A percentile compares a stretch with the other conserved stretches of the same genome.
Conservation (phyloP, 2,329 filamentous ascomycete genomes). For the Curvularia lunata region DNA sequence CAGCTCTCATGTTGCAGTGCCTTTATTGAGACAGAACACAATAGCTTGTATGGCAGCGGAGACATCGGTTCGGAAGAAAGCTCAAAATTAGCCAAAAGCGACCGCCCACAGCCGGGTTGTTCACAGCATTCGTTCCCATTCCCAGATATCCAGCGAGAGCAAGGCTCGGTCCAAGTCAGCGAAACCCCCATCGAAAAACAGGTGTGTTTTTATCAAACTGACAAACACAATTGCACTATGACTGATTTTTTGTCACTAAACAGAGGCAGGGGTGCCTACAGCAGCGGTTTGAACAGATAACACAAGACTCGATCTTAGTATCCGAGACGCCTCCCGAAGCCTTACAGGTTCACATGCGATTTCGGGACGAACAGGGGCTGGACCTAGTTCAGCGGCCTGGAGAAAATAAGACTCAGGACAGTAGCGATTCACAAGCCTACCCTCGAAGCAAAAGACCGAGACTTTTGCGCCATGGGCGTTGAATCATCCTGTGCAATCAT, state of each 20-base stretch:
- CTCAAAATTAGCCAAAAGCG: constrained; percentile 1
- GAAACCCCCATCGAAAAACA: constrained; percentile 8
- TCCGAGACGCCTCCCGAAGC: constrained; percentile 17
- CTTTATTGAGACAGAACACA: neutral
- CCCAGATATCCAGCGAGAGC: neutral
- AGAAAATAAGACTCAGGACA: neutral
- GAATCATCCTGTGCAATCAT: neutral
- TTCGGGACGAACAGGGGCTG: neutral
- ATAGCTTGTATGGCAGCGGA: neutral
- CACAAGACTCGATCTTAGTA: constrained; percentile 11
- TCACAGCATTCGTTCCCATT: neutral
- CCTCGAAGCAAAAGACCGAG: neutral
- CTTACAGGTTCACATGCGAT: neutral
- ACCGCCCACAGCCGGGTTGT: constrained; percentile 7
- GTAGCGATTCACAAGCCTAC: neutral
- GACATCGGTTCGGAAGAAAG: constrained; percentile 2
- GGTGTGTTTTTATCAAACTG: neutral
- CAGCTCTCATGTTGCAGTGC: neutral
- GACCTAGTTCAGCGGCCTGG: neutral
- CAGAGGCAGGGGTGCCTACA: neutral
- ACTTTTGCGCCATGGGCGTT: neutral
- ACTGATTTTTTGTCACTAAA: neutral
- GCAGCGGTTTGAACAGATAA: neutral
- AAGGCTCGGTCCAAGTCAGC: constrained; percentile 1
- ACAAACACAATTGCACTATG: neutral